Percentiles rank a stretch among this genome's conserved stretches.
Evolutionary conservation across 176 grass and related monocot genomes (phyloP).

Genomic region (Elymus sibiricus): DNA sequence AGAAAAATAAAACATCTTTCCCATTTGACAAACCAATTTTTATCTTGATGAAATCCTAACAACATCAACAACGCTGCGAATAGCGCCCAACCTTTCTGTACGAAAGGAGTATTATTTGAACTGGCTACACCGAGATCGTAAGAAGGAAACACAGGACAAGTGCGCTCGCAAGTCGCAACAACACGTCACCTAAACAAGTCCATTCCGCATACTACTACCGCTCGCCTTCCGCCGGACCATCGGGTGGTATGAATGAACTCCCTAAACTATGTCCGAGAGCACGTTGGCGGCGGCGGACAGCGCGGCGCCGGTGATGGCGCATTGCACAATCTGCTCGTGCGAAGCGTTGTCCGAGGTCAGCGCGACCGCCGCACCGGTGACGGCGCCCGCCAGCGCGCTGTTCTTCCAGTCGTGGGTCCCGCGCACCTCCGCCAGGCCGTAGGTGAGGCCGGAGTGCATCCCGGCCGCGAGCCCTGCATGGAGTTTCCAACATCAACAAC

Average conservation of each 20-base stretch:
- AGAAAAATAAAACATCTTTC: too few species aligned
- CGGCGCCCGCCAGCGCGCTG: conserved; percentile 68
- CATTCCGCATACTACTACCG: too few species aligned
- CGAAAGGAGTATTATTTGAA: not conserved
- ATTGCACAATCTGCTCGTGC: conserved; percentile 68
- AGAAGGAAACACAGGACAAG: not conserved
- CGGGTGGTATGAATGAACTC: not conserved
- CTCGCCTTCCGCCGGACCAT: not conserved
- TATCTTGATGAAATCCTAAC: too few species aligned
- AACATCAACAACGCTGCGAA: too few species aligned
- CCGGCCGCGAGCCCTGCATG: conserved; percentile 74
- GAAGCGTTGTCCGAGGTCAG: conserved; percentile 60
- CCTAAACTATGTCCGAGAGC: conserved; percentile 65
- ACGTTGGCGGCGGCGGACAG: conserved; percentile 74
- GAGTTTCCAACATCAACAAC: not conserved
- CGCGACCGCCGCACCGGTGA: conserved; percentile 65
- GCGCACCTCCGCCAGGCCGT: conserved; percentile 74
- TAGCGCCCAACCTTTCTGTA: too few species aligned
- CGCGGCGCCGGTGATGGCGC: conserved; percentile 79
- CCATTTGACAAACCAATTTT: too few species aligned
- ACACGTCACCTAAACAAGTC: not conserved
- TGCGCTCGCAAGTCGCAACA: not conserved
- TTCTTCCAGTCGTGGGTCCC: conserved; percentile 94
- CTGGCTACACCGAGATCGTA: not conserved
- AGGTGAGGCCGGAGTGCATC: conserved; percentile 84